Base-by-base conservation (phyloP, 768 basidiomycete species). In the Boletus reticuloceps region DNA sequence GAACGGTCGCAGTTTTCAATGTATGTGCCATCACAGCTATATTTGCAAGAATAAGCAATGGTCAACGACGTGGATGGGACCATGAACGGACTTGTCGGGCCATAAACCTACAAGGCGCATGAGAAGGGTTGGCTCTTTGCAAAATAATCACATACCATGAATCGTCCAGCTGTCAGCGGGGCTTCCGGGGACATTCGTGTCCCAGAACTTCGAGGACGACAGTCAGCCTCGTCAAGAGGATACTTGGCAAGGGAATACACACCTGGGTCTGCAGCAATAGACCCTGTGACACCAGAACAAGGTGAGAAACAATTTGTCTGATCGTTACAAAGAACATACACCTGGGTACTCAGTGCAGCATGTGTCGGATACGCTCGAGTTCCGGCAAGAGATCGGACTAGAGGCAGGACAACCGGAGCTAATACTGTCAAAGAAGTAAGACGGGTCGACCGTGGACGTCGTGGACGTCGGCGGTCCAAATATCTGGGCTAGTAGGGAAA, bases 91-190 rank as follows among this genome's bases (percentile, higher is more conserved):
- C 82, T 82, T 72, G 63, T 85, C 85, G 1, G 85, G 83, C 86
- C 86, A 88, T 34, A 87, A 74, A 54, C 86, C 85, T 82, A 56
- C 32, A 29, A 52, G 19, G 20, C n/a, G 34, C 60, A 42, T 61
- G 11, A 63, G 46, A 20, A 52, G 7, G 25, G 16, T 6, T 14
- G 1, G 25, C 32, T 19, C 16, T 31, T 32, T 32, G 29, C 4
- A 31, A 4, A 4, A 29, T 7, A 16, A 20, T 41, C n/a, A 63
- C 77, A 29, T 52, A 84, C 87, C 86, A 53, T 88, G 87, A 47
- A 89, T 84, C 0, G 87, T 90, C 87, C 88, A 91, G 64, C 83
- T 85, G 62, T 88, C 65, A 12, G 61, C 61, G 4, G 87, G 88
- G 6, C 88, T 86, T 27, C 82, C 82, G 0, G 77, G 72, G 0